Evolutionary conservation across 2,329 filamentous ascomycete genomes (phyloP).

Genomic region (Teratosphaeria epicoccoides): DNA sequence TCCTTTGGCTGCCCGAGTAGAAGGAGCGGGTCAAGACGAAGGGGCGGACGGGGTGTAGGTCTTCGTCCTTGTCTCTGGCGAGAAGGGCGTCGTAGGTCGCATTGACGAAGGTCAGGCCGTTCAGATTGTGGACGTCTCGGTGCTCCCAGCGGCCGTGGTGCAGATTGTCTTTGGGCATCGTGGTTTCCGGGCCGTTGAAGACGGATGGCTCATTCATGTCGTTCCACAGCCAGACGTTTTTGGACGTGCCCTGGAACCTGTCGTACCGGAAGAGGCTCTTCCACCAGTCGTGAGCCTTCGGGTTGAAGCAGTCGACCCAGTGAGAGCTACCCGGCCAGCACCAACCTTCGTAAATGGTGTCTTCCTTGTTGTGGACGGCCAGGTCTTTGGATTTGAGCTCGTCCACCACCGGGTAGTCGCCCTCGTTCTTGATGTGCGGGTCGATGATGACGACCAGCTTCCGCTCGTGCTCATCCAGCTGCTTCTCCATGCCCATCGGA

Average conservation of each 20-base stretch:
- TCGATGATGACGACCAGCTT: constrained; percentile 94
- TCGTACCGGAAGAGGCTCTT: constrained; percentile 76
- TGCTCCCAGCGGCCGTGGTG: constrained; percentile 92
- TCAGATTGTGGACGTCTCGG: constrained; percentile 89
- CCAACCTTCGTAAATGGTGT: constrained; percentile 85
- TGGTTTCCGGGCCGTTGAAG: constrained; percentile 95
- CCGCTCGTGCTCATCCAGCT: constrained; percentile 71
- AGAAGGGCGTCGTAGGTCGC: constrained; percentile 80
- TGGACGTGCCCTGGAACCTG: constrained; percentile 71
- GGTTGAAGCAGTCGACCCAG: constrained; percentile 95
- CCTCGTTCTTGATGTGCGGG: constrained; percentile 91
- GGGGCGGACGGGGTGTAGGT: constrained; percentile 49
- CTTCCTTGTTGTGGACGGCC: constrained; percentile 81
- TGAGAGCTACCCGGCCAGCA: constrained; percentile 97
- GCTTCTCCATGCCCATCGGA: constrained; percentile 76
- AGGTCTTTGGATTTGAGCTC: constrained; percentile 76
- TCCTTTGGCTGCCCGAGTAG: constrained; percentile 79
- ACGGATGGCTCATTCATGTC: constrained; percentile 99
- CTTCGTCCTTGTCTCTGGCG: constrained; percentile 74
- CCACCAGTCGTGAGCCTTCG: constrained; percentile 89
- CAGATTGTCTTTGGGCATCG: constrained; percentile 97
- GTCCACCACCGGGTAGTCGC: constrained; percentile 63
- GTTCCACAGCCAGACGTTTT: constrained; percentile 94
- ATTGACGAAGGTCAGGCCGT: constrained; percentile 91
- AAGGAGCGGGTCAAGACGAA: constrained; percentile 91